A percentile compares a stretch with the other conserved stretches of the same genome.
Evolutionary conservation across 2,329 filamentous ascomycete species (phyloP).

Genomic region (Curvularia sp.): DNA sequence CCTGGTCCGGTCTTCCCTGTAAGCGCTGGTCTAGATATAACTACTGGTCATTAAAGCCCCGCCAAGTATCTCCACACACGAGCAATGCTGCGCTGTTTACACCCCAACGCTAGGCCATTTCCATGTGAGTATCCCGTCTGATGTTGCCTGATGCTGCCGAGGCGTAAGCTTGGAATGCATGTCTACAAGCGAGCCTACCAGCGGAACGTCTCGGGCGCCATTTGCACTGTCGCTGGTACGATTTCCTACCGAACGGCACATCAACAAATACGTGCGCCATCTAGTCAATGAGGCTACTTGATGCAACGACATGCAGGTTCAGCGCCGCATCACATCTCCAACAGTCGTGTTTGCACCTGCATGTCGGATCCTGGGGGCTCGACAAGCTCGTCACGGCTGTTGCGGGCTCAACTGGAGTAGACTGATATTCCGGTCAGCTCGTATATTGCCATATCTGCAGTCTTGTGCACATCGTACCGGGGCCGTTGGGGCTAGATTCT

Average conservation of each 20-base stretch:
- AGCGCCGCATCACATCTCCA: neutral
- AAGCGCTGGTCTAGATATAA: slow-evolving; percentile 17
- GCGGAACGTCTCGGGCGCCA: slow-evolving; percentile 22
- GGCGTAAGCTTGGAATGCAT: slow-evolving; percentile 17
- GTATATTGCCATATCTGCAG: slow-evolving; percentile 4
- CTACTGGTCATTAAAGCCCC: slow-evolving; percentile 11
- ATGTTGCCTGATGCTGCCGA: slow-evolving; percentile 14
- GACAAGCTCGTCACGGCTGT: neutral
- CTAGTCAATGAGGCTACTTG: slow-evolving; percentile 14
- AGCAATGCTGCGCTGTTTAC: slow-evolving; percentile 11
- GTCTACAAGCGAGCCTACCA: slow-evolving; percentile 22
- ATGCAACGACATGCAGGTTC: slow-evolving; percentile 3
- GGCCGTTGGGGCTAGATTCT: slow-evolving; percentile 13
- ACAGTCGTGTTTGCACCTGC: neutral
- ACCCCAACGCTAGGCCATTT: slow-evolving; percentile 18
- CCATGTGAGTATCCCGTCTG: slow-evolving; percentile 16
- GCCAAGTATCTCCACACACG: slow-evolving; percentile 20
- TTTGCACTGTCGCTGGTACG: slow-evolving; percentile 14
- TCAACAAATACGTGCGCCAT: slow-evolving; percentile 17
- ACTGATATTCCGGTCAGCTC: slow-evolving; percentile 8
- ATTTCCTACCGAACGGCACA: slow-evolving; percentile 14
- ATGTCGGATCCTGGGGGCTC: neutral
- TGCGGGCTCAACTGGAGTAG: neutral
- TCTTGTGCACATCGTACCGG: slow-evolving; percentile 9
- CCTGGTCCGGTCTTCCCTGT: slow-evolving; percentile 5